A percentile compares a stretch with the other conserved stretches of the same genome.
Evolutionary conservation across 768 basidiomycete species (phyloP).

Genomic region (Kwoniella sp.): DNA sequence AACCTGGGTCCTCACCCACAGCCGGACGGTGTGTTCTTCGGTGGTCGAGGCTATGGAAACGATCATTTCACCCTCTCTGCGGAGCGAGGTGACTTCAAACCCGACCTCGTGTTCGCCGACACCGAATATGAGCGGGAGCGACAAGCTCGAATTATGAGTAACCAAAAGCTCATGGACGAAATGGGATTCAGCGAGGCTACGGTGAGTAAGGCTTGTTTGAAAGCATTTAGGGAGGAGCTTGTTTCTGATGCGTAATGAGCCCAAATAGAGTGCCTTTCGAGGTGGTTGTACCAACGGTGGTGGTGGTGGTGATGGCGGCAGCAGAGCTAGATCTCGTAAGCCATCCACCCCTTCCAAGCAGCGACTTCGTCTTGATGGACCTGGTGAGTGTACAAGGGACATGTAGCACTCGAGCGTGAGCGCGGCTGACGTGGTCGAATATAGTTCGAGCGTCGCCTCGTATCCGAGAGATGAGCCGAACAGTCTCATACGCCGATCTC

Average conservation of each 20-base stretch:
- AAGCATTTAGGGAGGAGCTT: background rate
- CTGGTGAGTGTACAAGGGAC: slow-evolving; percentile 24
- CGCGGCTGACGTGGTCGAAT: background rate
- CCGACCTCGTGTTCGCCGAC: slow-evolving; percentile 26
- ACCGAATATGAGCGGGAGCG: slow-evolving; percentile 54
- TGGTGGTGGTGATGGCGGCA: background rate
- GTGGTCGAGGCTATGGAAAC: slow-evolving; percentile 15
- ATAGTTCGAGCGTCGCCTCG: slow-evolving; percentile 49
- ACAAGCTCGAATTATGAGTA: slow-evolving; percentile 44
- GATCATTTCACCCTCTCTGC: slow-evolving; percentile 38
- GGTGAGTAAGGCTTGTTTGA: slow-evolving; percentile 9
- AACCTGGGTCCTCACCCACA: slow-evolving; percentile 38
- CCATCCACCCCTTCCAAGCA: slow-evolving; percentile 31
- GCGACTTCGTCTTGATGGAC: slow-evolving; percentile 23
- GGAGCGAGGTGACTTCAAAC: slow-evolving; percentile 34
- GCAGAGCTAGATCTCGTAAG: slow-evolving; percentile 18
- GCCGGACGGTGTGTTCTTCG: slow-evolving; percentile 29
- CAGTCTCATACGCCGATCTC: slow-evolving; percentile 50
- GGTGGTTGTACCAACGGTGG: background rate
- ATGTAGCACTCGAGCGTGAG: background rate
- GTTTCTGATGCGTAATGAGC: background rate
- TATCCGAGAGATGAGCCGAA: slow-evolving; percentile 50
- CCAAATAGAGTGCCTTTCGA: slow-evolving; percentile 8
- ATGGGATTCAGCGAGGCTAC: slow-evolving; percentile 44
- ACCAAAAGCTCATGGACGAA: slow-evolving; percentile 48